Base-by-base conservation (phyloP, 495 filamentous ascomycete genomes). In the Aspergillus sparsus region DNA sequence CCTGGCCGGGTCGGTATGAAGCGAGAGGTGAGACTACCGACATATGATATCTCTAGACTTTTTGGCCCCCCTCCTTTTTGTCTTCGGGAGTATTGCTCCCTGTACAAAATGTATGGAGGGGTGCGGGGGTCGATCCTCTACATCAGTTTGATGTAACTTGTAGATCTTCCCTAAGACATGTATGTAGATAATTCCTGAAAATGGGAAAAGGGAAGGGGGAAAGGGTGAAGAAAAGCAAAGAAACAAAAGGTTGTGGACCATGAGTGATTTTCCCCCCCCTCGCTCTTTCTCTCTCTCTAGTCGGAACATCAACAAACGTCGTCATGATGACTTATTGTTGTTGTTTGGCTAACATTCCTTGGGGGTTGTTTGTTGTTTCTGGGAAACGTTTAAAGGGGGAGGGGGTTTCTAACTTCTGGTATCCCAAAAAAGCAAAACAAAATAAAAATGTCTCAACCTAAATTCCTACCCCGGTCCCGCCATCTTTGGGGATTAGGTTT, bases 161-260 rank as follows among this genome's bases (percentile, higher is more conserved):
- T 56, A 47, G 42, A 21, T 47, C 15, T 15, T 7, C 15, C 6
- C 37, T 18, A 33, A 36, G 55, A 37, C 47, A 58, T 44, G 55
- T 47, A 58, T 44, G 55, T 47, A 37, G 55, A 18, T 34, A 58
- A 42, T 46, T 57, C 18, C 44, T 36, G 55, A 58, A 51, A 42
- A 49, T 15, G 33, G 55, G 55, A 36, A 46, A 35, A 11, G 51
- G 31, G 13, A 60, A 41, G n/a, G 57, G 36, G 16, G 12, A 13
- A 45, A n/a, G 49, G 34, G 37, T 39, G 44, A 21, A 58, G 18
- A 44, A 34, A 46, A 44, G 18, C 12, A 46, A 33, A 44, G 32
- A 15, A 44, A 6, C 27, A 31, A 49, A 15, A 16, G 31, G 27
- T 13, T 36, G 50, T 16, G 44, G 44, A 47, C 44, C 44, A 47